Evolutionary conservation across 495 filamentous ascomycete genomes (phyloP).

Genomic region (Copromyces sp.): DNA sequence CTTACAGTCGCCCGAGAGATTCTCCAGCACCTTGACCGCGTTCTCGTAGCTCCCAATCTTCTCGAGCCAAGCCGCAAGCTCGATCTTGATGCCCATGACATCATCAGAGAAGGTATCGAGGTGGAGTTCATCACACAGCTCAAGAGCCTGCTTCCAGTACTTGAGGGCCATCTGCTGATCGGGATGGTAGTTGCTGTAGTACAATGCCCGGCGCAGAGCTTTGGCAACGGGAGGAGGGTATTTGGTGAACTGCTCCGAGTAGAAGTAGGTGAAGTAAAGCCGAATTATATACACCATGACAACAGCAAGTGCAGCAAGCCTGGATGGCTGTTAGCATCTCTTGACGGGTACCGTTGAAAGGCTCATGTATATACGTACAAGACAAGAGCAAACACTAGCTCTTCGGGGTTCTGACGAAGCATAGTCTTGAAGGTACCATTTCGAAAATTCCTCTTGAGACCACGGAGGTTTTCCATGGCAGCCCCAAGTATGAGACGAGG

Average conservation of each 20-base stretch:
- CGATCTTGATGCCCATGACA: slow-evolving; percentile 77
- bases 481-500: slow-evolving; percentile 18
- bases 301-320: slow-evolving; percentile 38
- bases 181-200: slow-evolving; percentile 65
- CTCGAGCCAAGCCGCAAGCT: slow-evolving; percentile 69
- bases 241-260: slow-evolving; percentile 42
- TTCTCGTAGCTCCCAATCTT: slow-evolving; percentile 53
- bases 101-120: slow-evolving; percentile 87
- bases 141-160: slow-evolving; percentile 69
- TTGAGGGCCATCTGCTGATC: slow-evolving; percentile 66
- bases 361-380: slow-evolving; percentile 2
- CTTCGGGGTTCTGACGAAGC: slow-evolving; percentile 30
- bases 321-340: slow-evolving; percentile 3
- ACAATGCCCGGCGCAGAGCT: slow-evolving; percentile 74
- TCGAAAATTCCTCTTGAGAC: slow-evolving; percentile 23
- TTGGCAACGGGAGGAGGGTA: slow-evolving; percentile 75
- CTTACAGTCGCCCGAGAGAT: slow-evolving; percentile 48
- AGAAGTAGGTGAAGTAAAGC: slow-evolving; percentile 60
- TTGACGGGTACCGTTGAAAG: not conserved
- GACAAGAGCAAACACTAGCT: slow-evolving; percentile 27
- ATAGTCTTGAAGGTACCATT: slow-evolving; percentile 22
- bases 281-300: slow-evolving; percentile 48
- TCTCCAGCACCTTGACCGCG: slow-evolving; percentile 66
- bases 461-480: slow-evolving; percentile 22
- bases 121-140: slow-evolving; percentile 53